These are phyloP conservation scores for Scenedesmus sp. DNA, from an alignment of 163 green algal species.

Conservation along the genomic window DNA sequence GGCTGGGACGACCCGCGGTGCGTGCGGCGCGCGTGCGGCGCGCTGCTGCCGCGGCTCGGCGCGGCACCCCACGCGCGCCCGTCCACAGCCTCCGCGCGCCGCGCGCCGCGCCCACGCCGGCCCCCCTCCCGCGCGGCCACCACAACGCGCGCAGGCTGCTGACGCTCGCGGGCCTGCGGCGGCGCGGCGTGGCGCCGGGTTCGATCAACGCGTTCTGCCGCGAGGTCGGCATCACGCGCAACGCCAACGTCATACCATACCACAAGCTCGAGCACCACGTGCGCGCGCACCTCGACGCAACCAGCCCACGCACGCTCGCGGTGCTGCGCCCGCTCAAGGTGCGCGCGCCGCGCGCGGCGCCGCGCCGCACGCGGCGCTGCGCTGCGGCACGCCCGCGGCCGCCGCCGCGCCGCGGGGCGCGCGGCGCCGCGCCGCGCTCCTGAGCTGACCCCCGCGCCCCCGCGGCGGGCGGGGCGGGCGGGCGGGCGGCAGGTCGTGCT, in stretches of 20 bases:
- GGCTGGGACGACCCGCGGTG: slow-evolving; percentile 97
- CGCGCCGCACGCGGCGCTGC: neutral
- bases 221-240: slow-evolving; percentile 80
- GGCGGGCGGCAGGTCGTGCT: slow-evolving; percentile 88
- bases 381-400: too few species aligned
- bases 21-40: slow-evolving; percentile 51
- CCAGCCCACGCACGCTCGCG: slow-evolving; percentile 78
- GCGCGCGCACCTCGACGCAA: slow-evolving; percentile 86
- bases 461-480: too few species aligned
- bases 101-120: too few species aligned
- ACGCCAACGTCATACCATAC: slow-evolving; percentile 84
- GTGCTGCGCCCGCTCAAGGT: slow-evolving; percentile 91
- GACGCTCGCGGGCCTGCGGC: slow-evolving; percentile 88
- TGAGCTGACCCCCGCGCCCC: too few species aligned
- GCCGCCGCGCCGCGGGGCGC: too few species aligned
- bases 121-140: neutral
- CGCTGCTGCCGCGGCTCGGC: neutral
- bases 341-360: neutral
- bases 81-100: too few species aligned
- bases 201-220: slow-evolving; percentile 97
- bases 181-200: slow-evolving; percentile 85
- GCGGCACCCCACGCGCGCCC: too few species aligned
- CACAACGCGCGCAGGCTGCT: slow-evolving; percentile 72
- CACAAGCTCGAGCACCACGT: slow-evolving; percentile 95
- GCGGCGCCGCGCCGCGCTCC: neutral